A percentile compares a stretch with the other conserved stretches of the same genome.
These are phyloP conservation scores for Globisporangium uncinulatum DNA, from an alignment of 352 stramenopile genomes.

Conservation along the genomic window DNA sequence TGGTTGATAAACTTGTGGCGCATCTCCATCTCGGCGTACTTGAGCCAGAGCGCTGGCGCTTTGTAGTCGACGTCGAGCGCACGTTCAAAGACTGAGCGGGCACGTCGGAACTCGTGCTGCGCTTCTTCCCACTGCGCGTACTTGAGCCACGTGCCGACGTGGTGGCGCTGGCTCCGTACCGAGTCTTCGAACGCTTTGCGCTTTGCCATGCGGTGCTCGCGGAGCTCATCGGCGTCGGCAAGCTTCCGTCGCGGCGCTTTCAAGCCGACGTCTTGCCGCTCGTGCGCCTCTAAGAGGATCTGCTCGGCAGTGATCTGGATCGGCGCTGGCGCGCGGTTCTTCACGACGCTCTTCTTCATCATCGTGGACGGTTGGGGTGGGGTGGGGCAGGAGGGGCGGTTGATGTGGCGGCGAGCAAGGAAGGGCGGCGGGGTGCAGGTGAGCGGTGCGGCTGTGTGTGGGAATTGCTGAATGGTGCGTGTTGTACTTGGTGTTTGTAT, in stretches of 20 bases:
- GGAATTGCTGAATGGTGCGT: no score
- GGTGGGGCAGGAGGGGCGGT: no score
- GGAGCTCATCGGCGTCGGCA: conserved; percentile 88
- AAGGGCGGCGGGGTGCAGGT: no score
- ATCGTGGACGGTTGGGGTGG: no score
- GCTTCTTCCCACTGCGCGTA: conserved; percentile 99
- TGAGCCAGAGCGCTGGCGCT: conserved; percentile 93
- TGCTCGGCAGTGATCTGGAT: conserved; percentile 99
- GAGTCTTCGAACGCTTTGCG: conserved; percentile 94
- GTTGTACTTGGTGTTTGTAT: no score
- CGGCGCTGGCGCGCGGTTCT: conserved; percentile 97
- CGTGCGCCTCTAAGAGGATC: conserved; percentile 93
- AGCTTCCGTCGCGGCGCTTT: conserved; percentile 79
- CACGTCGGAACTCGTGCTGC: conserved; percentile 97
- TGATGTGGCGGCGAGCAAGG: no score
- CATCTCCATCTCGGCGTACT: conserved; percentile 99
- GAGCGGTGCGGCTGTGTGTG: no score
- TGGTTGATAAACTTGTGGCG: conserved; percentile 99
- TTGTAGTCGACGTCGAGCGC: conserved; percentile 97
- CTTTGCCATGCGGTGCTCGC: conserved; percentile 91
- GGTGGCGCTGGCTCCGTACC: conserved; percentile 93
- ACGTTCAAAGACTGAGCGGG: conserved; percentile 96
- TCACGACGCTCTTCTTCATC: conserved; percentile 89
- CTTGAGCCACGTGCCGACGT: conserved; percentile 98
- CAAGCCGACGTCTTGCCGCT: conserved; percentile 78